Conservation (phyloP, 352 stramenopile species). For the Blastocystis sp. region DNA sequence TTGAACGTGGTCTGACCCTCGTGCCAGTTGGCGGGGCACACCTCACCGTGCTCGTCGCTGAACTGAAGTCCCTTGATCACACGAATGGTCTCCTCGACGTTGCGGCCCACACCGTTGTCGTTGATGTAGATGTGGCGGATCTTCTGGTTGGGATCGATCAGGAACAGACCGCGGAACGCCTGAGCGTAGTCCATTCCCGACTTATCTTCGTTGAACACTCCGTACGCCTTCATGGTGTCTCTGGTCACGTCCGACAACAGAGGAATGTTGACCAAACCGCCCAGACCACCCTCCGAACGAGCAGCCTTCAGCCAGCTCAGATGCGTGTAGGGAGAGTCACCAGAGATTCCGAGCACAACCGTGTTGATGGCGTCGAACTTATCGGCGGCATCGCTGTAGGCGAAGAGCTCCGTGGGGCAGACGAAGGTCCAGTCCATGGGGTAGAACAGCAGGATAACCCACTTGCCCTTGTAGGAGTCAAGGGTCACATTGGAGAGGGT, state of each 20-base stretch:
- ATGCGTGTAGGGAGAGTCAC: constrained; percentile 47
- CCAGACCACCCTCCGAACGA: constrained; percentile 29
- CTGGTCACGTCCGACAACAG: constrained; percentile 40
- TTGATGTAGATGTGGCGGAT: constrained; percentile 56
- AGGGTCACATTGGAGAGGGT: not conserved
- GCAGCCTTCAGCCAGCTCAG: constrained; percentile 31
- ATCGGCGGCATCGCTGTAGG: constrained; percentile 23
- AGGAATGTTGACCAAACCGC: constrained; percentile 32
- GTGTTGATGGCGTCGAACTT: constrained; percentile 8
- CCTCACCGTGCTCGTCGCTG: constrained; percentile 47
- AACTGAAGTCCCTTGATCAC: constrained; percentile 55
- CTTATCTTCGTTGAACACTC: constrained; percentile 49
- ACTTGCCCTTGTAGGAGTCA: constrained; percentile 33
- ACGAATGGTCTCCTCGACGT: constrained; percentile 54
- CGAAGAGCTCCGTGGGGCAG: constrained; percentile 38
- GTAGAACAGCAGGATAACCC: constrained; percentile 45
- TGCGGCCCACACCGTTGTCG: constrained; percentile 53
- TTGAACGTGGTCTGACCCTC: constrained; percentile 39
- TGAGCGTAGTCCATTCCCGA: constrained; percentile 50
- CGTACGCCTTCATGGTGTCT: constrained; percentile 55
- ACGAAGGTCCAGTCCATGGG: constrained; percentile 55
- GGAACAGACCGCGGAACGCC: constrained; percentile 55
- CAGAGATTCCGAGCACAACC: constrained; percentile 37
- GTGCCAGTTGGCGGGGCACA: constrained; percentile 55
- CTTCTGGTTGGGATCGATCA: constrained; percentile 46